Evolutionary conservation across 2,329 filamentous ascomycete species (phyloP).

Genomic region (Phoma herbarum): DNA sequence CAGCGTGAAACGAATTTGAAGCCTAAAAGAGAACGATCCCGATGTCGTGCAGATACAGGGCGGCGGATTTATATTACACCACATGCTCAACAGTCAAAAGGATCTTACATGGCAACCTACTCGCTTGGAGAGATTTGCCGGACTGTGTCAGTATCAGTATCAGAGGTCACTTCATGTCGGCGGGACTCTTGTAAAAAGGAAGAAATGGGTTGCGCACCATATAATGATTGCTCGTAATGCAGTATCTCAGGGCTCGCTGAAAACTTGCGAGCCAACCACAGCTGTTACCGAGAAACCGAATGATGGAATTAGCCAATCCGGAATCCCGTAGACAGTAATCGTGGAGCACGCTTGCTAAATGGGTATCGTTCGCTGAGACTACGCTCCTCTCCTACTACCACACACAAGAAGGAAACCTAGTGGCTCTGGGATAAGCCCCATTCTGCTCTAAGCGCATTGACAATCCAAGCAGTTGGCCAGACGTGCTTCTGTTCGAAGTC

Average conservation of each 20-base stretch:
- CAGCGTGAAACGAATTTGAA: neutral
- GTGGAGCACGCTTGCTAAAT: neutral
- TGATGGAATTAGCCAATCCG: neutral
- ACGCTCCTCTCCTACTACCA: neutral
- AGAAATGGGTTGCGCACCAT: neutral
- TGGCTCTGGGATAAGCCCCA: constrained; percentile 29
- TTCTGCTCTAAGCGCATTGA: constrained; percentile 36
- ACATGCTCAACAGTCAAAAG: neutral
- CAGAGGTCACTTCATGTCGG: neutral
- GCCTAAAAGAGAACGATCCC: neutral
- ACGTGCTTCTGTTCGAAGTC: constrained; percentile 35
- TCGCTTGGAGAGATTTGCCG: neutral
- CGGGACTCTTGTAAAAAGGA: neutral
- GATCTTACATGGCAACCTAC: neutral
- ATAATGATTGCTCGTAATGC: neutral
- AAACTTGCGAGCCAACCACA: constrained; percentile 3
- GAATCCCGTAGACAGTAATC: neutral
- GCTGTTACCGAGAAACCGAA: neutral
- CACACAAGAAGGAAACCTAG: neutral
- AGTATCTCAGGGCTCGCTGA: neutral
- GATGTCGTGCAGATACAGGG: neutral
- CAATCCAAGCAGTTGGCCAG: constrained; percentile 47
- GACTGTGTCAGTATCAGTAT: too few relatives aligned
- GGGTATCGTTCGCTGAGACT: neutral
- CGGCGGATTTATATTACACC: neutral